These are phyloP conservation scores for Phytophthora podocarpi DNA, from an alignment of 352 stramenopile genomes.

Conservation along the genomic window DNA sequence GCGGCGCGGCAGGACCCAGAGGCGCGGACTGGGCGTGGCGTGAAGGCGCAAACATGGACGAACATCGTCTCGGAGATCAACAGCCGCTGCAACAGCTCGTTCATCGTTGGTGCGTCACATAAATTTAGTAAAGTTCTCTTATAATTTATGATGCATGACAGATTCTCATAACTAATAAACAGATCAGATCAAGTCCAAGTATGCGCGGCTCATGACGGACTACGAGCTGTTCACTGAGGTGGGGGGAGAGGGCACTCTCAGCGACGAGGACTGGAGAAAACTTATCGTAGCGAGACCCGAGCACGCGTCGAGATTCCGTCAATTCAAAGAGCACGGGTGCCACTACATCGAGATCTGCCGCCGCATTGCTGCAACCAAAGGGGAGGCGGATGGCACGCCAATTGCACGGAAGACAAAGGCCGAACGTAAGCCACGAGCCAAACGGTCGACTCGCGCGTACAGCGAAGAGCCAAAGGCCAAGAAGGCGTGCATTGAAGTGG, in stretches of 20 bases:
- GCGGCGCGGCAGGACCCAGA: constrained; percentile 34
- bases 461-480: constrained; percentile 8
- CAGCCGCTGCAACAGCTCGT: constrained; percentile 24
- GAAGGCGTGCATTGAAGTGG: constrained; percentile 8
- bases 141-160: too few relatives aligned
- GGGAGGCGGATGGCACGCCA: not conserved
- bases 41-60: constrained; percentile 25
- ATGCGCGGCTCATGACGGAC: constrained; percentile 36
- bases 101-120: constrained; percentile 30
- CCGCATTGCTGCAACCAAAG: constrained; percentile 27
- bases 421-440: constrained; percentile 15
- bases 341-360: constrained; percentile 31
- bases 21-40: constrained; percentile 21
- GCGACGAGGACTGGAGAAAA: constrained; percentile 28
- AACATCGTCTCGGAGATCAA: constrained; percentile 36
- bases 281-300: constrained; percentile 19
- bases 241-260: constrained; percentile 7
- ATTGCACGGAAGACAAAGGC: not conserved
- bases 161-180: not conserved
- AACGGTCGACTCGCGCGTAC: constrained; percentile 2
- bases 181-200: constrained; percentile 50
- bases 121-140: too few relatives aligned
- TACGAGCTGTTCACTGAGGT: constrained; percentile 38
- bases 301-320: constrained; percentile 28
- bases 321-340: constrained; percentile 37